Conservation (phyloP, 768 basidiomycete species). For the Pulveroboletus sp. region DNA sequence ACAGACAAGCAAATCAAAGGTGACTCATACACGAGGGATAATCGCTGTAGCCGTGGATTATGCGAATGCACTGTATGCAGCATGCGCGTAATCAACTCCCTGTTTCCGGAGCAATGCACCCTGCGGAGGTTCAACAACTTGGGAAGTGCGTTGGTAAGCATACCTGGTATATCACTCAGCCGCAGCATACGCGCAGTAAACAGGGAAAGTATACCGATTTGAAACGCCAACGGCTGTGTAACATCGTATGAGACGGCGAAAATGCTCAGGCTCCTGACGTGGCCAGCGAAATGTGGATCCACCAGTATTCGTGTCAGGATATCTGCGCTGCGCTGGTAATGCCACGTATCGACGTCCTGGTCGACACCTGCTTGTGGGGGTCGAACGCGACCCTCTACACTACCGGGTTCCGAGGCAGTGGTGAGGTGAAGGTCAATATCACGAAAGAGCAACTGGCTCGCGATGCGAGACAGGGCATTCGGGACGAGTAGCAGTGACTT, state of each 20-base stretch:
- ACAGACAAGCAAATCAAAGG: not conserved
- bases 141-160: constrained; percentile 67
- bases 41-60: constrained; percentile 50
- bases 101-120: constrained; percentile 57
- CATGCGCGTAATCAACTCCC: constrained; percentile 50
- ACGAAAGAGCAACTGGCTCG: constrained; percentile 64
- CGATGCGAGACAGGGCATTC: constrained; percentile 64
- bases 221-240: constrained; percentile 56
- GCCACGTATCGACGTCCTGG: constrained; percentile 44
- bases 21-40: constrained; percentile 51
- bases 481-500: constrained; percentile 63
- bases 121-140: constrained; percentile 58
- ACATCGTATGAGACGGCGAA: constrained; percentile 50
- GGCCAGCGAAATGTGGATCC: constrained; percentile 55
- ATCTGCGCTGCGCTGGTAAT: constrained; percentile 63
- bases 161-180: constrained; percentile 38
- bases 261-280: constrained; percentile 56
- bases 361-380: constrained; percentile 6
- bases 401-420: constrained; percentile 26
- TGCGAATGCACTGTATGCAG: constrained; percentile 50
- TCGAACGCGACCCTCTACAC: constrained; percentile 14
- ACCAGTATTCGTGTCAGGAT: constrained; percentile 66
- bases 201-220: constrained; percentile 47
- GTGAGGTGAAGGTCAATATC: constrained; percentile 65
- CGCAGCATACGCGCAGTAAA: not conserved